These are phyloP conservation scores for Leptographium galeiforme DNA, from an alignment of 2,329 filamentous ascomycete genomes.

Conservation along the genomic window DNA sequence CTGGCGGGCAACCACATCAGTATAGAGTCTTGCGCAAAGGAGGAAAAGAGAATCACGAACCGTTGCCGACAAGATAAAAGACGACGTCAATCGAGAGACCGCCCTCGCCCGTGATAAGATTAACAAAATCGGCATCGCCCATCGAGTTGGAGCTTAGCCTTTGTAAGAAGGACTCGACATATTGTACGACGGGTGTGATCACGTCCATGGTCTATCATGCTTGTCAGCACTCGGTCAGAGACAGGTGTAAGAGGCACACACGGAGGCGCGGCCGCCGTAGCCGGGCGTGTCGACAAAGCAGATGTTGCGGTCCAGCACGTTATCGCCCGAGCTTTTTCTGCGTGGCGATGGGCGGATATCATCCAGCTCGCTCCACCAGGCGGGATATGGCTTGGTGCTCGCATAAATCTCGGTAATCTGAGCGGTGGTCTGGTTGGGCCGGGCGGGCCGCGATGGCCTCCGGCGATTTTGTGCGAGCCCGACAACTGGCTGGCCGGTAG, in stretches of 20 bases:
- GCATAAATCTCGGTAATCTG: slow-evolving; percentile 57
- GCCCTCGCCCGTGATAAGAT: slow-evolving; percentile 66
- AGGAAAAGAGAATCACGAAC: slow-evolving; percentile 30
- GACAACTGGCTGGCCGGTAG: background rate
- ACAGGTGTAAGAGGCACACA: slow-evolving; percentile 21
- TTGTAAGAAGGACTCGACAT: slow-evolving; percentile 57
- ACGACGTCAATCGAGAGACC: slow-evolving; percentile 75
- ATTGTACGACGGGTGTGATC: slow-evolving; percentile 49
- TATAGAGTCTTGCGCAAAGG: background rate
- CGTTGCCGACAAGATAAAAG: slow-evolving; percentile 64
- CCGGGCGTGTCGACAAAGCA: slow-evolving; percentile 84
- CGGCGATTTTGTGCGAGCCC: slow-evolving; percentile 10
- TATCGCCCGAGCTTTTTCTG: slow-evolving; percentile 60
- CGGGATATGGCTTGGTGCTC: slow-evolving; percentile 71
- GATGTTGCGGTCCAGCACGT: slow-evolving; percentile 77
- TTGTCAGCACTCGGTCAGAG: slow-evolving; percentile 9
- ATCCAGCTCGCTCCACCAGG: slow-evolving; percentile 78
- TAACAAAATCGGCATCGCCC: slow-evolving; percentile 60
- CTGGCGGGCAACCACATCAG: slow-evolving; percentile 21
- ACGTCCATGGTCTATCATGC: slow-evolving; percentile 33
- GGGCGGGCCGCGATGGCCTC: slow-evolving; percentile 1
- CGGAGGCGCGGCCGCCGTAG: slow-evolving; percentile 38
- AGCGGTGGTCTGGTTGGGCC: slow-evolving; percentile 18
- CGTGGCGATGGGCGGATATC: slow-evolving; percentile 43
- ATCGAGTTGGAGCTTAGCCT: slow-evolving; percentile 51